Evolutionary conservation across 345 rosid genomes (phyloP).

Genomic region (Brassica incana): DNA sequence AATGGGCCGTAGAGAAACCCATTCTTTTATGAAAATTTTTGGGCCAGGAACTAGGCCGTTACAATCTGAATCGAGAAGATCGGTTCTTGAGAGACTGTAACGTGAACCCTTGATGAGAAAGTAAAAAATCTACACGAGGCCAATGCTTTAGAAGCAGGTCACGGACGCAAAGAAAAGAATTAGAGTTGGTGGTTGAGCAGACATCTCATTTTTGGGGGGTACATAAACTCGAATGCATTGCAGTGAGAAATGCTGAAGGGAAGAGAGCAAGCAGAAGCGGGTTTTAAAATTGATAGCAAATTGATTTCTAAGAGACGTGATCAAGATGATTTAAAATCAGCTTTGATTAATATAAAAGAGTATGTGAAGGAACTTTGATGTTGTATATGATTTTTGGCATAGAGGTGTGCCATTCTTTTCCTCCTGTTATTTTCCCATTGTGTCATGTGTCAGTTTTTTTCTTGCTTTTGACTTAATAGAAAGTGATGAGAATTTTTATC

Average conservation of each 20-base stretch:
- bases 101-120: conserved; percentile 53
- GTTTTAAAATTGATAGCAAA: conserved; percentile 19
- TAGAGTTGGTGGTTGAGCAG: conserved; percentile 22
- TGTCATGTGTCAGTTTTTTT: conserved; percentile 16
- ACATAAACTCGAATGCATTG: conserved; percentile 42
- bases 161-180: conserved; percentile 29
- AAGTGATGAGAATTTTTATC: background rate
- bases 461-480: background rate
- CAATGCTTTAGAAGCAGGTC: conserved; percentile 28
- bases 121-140: conserved; percentile 5
- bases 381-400: conserved; percentile 42
- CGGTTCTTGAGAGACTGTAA: conserved; percentile 75
- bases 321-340: conserved; percentile 13
- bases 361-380: conserved; percentile 30
- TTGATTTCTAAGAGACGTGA: conserved; percentile 29
- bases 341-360: conserved; percentile 9
- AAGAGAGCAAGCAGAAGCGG: conserved; percentile 17
- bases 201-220: conserved; percentile 39
- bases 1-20: too few relatives aligned
- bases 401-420: conserved; percentile 37
- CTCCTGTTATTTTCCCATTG: conserved; percentile 25
- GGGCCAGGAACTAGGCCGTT: too few relatives aligned
- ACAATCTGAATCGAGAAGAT: conserved; percentile 67
- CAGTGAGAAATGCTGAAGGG: conserved; percentile 38
- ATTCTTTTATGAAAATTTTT: too few relatives aligned